Base-by-base conservation (phyloP, 495 filamentous ascomycete genomes). In the Parathielavia hyrcaniae region DNA sequence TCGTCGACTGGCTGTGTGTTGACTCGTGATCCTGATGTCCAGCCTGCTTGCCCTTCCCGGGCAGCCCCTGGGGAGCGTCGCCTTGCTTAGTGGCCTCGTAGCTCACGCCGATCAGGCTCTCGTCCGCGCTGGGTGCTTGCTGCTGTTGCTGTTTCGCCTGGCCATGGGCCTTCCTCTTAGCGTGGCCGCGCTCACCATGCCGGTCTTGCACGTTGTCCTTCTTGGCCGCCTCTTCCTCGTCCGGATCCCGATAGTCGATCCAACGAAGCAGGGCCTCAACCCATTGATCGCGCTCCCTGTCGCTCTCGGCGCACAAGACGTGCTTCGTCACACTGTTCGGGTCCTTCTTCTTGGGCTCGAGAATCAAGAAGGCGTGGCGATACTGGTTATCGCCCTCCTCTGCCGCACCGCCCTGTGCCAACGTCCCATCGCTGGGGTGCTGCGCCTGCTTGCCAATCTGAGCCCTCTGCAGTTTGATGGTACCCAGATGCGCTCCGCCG, bases 341-440 rank as follows among this genome's bases (percentile, higher is more conserved):
- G 70, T 98, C 95, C 70, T 97, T 98, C 70, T 89, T 89, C 76
- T 97, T 98, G 1, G 91, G 91, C 69, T 98, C 93, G 40, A 96
- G 65, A 53, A 98, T 87, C 47, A 97, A 77, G 72, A 98, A 97
- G 6, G 95, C 93, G 75, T 98, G 93, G 11, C 93, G 86, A 68
- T 95, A 97, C 67, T 97, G 89, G 64, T 93, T 95, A 45, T 98
- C 93, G n/a, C 69, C 62, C 39, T 83, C 77, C 57, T 96, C 90
- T 41, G 87, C 85, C 20, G 82, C 80, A 20, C 71, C 71, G 32
- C 68, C 71, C 20, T 79, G 77, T 14, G 83, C 79, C 10, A 86
- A 80, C 39, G 88, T 84, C 35, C 79, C 81, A 45, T 82, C 82
- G 47, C 69, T 76, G 57, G 73, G 76, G 58, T 87, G 83, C 46